These are phyloP conservation scores for Jackrogersella multiformis DNA, from an alignment of 495 filamentous ascomycete genomes.

Conservation along the genomic window DNA sequence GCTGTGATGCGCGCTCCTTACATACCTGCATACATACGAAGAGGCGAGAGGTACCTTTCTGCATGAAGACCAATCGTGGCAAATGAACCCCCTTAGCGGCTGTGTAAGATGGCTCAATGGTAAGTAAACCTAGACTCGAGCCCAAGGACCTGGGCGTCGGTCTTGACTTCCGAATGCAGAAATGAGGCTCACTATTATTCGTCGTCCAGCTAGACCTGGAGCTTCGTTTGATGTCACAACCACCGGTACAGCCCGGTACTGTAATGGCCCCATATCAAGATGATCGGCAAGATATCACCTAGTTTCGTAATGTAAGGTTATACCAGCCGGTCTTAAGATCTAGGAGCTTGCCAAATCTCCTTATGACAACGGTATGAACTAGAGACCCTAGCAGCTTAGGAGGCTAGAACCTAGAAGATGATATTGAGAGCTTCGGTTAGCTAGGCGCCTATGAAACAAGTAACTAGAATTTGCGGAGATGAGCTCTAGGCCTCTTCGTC, in stretches of 20 bases:
- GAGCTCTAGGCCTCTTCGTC: constrained; percentile 11
- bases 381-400: constrained; percentile 25
- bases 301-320: constrained; percentile 27
- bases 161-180: constrained; percentile 30
- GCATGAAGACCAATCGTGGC: constrained; percentile 13
- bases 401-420: constrained; percentile 7
- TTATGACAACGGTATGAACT: neutral
- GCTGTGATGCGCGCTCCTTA: neutral
- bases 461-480: constrained; percentile 2
- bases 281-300: constrained; percentile 30
- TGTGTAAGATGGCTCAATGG: constrained; percentile 4
- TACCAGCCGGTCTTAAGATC: constrained; percentile 36
- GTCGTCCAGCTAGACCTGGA: neutral
- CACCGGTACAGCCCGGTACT: constrained; percentile 9
- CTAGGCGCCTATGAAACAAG: constrained; percentile 14
- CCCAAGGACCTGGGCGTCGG: constrained; percentile 23
- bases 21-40: too few species aligned
- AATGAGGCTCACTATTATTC: constrained; percentile 22
- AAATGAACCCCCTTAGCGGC: constrained; percentile 12
- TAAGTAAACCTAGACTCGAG: neutral
- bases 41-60: neutral
- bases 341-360: constrained; percentile 8
- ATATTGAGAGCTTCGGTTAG: too few species aligned
- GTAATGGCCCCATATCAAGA: constrained; percentile 16
- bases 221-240: constrained; percentile 36